Evolutionary conservation across 2,329 filamentous ascomycete genomes (phyloP).

Genomic region (Aureobasidium melanogenum): DNA sequence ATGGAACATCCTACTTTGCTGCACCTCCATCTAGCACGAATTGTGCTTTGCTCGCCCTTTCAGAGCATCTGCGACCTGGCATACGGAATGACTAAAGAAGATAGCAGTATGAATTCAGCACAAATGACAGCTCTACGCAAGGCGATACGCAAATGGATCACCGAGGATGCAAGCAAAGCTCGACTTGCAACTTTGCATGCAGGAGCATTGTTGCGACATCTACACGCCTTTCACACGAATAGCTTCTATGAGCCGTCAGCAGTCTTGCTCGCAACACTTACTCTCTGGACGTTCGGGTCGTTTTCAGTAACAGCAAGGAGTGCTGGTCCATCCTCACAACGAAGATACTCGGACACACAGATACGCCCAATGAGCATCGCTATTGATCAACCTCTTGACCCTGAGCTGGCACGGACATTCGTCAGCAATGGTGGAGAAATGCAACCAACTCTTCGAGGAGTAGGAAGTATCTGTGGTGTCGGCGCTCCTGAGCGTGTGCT

Average conservation of each 20-base stretch:
- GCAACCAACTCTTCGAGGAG: constrained; percentile 15
- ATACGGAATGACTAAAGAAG: constrained; percentile 23
- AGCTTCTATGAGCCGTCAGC: constrained; percentile 56
- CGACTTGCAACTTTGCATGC: constrained; percentile 48
- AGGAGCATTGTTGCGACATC: constrained; percentile 44
- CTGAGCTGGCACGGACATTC: constrained; percentile 16
- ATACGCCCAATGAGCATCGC: constrained; percentile 14
- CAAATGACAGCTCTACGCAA: constrained; percentile 15
- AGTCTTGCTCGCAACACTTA: constrained; percentile 56
- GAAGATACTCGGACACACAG: neutral
- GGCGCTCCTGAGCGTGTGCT: constrained; percentile 12
- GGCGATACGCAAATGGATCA: constrained; percentile 39
- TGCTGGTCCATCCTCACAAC: neutral
- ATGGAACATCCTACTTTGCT: constrained; percentile 47
- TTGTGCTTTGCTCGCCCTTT: constrained; percentile 44
- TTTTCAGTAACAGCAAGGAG: constrained; percentile 13
- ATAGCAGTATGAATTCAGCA: neutral
- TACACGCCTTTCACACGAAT: constrained; percentile 40
- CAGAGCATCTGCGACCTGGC: constrained; percentile 38
- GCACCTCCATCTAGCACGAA: constrained; percentile 47
- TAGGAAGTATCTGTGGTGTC: constrained; percentile 14
- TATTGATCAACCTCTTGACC: constrained; percentile 16
- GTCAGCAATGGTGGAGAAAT: constrained; percentile 15
- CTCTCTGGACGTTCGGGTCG: constrained; percentile 52
- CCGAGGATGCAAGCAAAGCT: constrained; percentile 47